These are phyloP conservation scores for Symbiodinium pilosum DNA, from an alignment of 73 alveolate genomes.

Conservation along the genomic window DNA sequence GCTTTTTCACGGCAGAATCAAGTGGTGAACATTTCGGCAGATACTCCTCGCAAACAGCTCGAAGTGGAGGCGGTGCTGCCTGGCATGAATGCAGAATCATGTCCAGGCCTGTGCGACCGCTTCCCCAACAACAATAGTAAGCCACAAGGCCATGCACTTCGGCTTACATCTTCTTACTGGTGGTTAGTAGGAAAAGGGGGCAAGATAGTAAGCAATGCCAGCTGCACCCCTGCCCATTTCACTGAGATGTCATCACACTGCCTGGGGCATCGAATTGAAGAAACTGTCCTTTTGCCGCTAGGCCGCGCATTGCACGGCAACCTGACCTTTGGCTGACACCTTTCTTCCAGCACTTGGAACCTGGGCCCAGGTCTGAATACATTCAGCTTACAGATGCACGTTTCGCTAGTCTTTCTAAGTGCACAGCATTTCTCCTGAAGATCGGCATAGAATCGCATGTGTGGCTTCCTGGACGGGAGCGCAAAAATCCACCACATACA, in stretches of 20 bases:
- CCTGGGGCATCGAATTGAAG: not conserved
- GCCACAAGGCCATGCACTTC: too few relatives aligned
- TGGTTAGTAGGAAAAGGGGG: not conserved
- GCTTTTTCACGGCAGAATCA: not conserved
- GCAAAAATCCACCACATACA: too few relatives aligned
- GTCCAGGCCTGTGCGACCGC: too few relatives aligned
- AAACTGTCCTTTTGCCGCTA: too few relatives aligned
- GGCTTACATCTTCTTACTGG: too few relatives aligned
- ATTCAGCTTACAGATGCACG: not conserved
- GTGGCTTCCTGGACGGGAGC: slow-evolving; percentile 32
- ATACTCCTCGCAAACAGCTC: slow-evolving; percentile 57
- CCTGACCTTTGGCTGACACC: slow-evolving; percentile 50
- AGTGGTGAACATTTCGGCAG: slow-evolving; percentile 32
- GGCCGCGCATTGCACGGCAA: too few relatives aligned
- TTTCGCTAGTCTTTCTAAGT: not conserved
- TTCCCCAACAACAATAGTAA: too few relatives aligned
- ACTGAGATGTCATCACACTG: slow-evolving; percentile 75
- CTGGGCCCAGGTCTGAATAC: not conserved
- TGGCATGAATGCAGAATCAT: too few relatives aligned
- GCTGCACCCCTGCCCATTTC: slow-evolving; percentile 78
- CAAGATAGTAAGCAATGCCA: not conserved
- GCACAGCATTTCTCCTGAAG: slow-evolving; percentile 34
- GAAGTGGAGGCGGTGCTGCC: slow-evolving; percentile 85
- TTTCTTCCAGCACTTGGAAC: slow-evolving; percentile 65
- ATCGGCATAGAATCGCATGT: slow-evolving; percentile 56